Base-by-base conservation (phyloP, 805 yeast genomes). In the Crinitomyces ghanaensis region DNA sequence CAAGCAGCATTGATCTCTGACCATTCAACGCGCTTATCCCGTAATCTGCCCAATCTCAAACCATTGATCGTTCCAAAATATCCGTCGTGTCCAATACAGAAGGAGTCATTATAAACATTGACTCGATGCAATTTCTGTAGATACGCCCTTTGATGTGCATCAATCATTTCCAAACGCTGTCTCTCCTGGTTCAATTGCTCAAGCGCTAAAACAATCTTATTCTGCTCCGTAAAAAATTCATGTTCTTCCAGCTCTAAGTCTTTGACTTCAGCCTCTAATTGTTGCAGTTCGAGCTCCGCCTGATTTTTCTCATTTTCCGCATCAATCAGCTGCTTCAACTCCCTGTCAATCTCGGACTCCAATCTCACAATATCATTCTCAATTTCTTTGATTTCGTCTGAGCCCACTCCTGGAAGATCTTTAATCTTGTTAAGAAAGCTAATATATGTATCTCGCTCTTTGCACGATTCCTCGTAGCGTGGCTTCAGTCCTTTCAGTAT, bases 1-100 rank as follows among this genome's bases (percentile, higher is more conserved):
- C 86, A 57, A 0, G 93, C 95, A 2, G 93, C 91, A 50, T 85
- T 86, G 27, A 84, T 77, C 46, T 86, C 97, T 35, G 82, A 72
- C 93, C 94, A 84, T 2, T 93, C 78, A 0, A 86, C 81, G 39
- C 66, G 69, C 34, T 60, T 55, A 5, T 65, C 68, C 26, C 69
- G 72, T 30, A 72, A 53, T 9, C 74, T 63, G 0, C 97, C 97
- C n/a, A 88, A 53, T 36, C 95, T 58, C 17, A 83, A 63, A 0
- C 86, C 88, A 55, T 86, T 86, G 20, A 86, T 88, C 1, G 91
- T 77, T 0, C 93, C 95, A 57, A 81, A 83, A 21, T 72, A 71
- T 4, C 88, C 91, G 40, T 81, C 83, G 42, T 77, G 80, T 2
- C 93, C 80, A 5, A 91, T 86, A 37, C 76, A 67, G 53, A 88